phyloP scores from a whole-genome alignment of 306 rosid genomes.

The Astragalus glycyphyllos region DNA sequence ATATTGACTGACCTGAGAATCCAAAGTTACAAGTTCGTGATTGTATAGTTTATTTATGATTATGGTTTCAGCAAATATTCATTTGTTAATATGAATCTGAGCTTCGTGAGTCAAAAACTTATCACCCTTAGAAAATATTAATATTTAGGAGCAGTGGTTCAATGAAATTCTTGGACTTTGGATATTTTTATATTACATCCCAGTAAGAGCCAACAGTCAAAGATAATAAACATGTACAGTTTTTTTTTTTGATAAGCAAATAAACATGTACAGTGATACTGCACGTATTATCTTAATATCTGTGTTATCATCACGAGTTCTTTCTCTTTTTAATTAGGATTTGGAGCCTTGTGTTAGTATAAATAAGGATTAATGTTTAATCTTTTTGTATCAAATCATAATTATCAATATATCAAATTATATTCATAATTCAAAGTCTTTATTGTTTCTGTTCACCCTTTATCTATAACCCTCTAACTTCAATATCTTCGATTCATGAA shows the following conservation, averaged over 20 bases:
- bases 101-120: neutral
- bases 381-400: neutral
- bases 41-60: constrained; percentile 13
- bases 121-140: neutral
- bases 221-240: too few relatives aligned
- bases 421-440: constrained; percentile 5
- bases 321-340: neutral
- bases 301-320: neutral
- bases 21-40: neutral
- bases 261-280: neutral
- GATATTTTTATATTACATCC: constrained; percentile 5
- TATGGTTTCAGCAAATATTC: constrained; percentile 19
- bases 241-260: too few relatives aligned
- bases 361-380: constrained; percentile 8
- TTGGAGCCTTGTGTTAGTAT: neutral
- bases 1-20: constrained; percentile 1
- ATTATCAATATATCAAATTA: constrained; percentile 1
- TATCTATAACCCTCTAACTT: neutral
- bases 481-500: constrained; percentile 1
- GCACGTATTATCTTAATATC: too few relatives aligned
- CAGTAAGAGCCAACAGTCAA: neutral
- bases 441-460: constrained; percentile 2
- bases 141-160: constrained; percentile 17
- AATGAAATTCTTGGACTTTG: neutral
- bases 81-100: constrained; percentile 1